phyloP scores from a whole-genome alignment of 2,329 filamentous ascomycete genomes.

The Ciborinia camelliae region DNA sequence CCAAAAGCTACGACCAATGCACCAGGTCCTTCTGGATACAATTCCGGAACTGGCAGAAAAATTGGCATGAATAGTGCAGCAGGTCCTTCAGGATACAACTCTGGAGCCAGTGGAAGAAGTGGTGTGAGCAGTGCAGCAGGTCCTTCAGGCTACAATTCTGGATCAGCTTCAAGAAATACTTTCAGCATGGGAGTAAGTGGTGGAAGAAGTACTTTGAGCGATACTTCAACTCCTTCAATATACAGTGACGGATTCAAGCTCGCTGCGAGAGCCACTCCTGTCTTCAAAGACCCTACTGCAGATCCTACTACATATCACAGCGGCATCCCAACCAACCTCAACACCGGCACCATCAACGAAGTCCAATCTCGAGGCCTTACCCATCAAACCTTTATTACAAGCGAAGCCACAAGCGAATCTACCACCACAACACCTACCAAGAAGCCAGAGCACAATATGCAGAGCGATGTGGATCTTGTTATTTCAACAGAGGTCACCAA shows the following conservation, averaged over 20 bases:
- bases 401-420: not conserved
- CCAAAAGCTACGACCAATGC: not conserved
- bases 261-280: too few relatives aligned
- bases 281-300: too few relatives aligned
- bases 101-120: not conserved
- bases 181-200: not conserved
- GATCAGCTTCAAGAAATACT: too few relatives aligned
- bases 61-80: not conserved
- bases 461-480: too few relatives aligned
- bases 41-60: not conserved
- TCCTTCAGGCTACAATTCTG: not conserved
- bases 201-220: not conserved
- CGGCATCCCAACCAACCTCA: not conserved
- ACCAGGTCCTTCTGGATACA: not conserved
- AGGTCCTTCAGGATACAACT: not conserved
- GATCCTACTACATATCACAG: not conserved
- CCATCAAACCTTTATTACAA: too few relatives aligned
- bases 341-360: not conserved
- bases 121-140: not conserved
- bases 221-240: too few relatives aligned
- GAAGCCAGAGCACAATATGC: not conserved
- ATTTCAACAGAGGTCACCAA: not conserved
- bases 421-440: not conserved
- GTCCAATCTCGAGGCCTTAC: not conserved
- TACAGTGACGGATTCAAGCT: too few relatives aligned